Percentiles rank a stretch among this genome's conserved stretches.
Conservation (phyloP, 176 grass and related monocot species). For the Chloris gayana region DNA sequence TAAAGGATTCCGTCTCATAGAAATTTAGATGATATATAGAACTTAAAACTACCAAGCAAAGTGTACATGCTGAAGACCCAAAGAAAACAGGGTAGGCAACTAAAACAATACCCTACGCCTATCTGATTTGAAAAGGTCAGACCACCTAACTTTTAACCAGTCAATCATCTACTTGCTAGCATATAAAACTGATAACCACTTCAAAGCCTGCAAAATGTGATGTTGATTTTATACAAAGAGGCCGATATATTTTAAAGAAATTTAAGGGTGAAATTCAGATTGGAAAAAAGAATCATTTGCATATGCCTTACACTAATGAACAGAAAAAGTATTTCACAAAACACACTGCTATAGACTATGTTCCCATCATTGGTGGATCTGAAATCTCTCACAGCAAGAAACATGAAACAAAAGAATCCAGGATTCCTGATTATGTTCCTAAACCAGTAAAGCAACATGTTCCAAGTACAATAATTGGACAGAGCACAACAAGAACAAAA, state of each 20-base stretch:
- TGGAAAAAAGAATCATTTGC: background rate
- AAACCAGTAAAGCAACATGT: background rate
- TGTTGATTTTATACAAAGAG: background rate
- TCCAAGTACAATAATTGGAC: background rate
- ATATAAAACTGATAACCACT: background rate
- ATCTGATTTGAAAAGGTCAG: background rate
- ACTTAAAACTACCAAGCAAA: background rate
- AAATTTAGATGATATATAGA: no score
- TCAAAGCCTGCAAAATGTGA: background rate
- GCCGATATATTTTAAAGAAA: background rate
- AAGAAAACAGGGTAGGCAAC: no score
- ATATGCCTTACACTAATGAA: background rate
- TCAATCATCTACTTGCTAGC: background rate
- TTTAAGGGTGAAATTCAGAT: background rate
- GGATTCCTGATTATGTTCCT: background rate
- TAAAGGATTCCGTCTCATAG: no score
- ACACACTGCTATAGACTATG: background rate
- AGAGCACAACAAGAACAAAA: background rate
- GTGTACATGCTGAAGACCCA: background rate
- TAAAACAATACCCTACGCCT: background rate
- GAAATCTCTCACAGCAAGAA: background rate
- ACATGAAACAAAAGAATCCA: background rate
- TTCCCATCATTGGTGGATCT: background rate
- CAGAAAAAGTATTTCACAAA: background rate
- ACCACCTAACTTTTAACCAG: background rate